A percentile compares a stretch with the other conserved stretches of the same genome.
Evolutionary conservation across 2,329 filamentous ascomycete species (phyloP).

Genomic region (Metarhizium album): DNA sequence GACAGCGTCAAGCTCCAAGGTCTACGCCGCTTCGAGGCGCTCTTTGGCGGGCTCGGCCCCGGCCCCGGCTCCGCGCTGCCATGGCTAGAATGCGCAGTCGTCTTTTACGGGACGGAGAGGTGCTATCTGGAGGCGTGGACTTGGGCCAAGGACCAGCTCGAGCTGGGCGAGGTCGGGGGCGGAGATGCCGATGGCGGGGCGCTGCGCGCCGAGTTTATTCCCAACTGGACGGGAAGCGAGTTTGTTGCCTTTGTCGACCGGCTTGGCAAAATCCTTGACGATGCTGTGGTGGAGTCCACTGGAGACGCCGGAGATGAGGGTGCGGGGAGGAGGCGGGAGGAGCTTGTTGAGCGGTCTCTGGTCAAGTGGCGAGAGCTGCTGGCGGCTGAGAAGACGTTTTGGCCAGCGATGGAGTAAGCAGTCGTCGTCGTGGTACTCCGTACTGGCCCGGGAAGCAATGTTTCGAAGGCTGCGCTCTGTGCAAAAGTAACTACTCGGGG

Average conservation of each 20-base stretch:
- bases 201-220: slow-evolving; percentile 52
- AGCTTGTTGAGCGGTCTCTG: slow-evolving; percentile 28
- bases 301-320: slow-evolving; percentile 21
- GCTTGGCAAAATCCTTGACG: slow-evolving; percentile 44
- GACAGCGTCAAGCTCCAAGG: slow-evolving; percentile 27
- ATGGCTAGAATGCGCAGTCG: slow-evolving; percentile 55
- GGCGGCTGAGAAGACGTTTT: slow-evolving; percentile 47
- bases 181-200: slow-evolving; percentile 53
- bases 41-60: slow-evolving; percentile 44
- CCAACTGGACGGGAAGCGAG: slow-evolving; percentile 54
- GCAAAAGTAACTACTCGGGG: no score
- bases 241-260: slow-evolving; percentile 49
- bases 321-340: slow-evolving; percentile 10
- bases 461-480: background rate
- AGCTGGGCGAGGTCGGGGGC: slow-evolving; percentile 11
- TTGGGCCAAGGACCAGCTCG: slow-evolving; percentile 31
- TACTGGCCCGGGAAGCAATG: no score
- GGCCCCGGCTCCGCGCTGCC: slow-evolving; percentile 31
- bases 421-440: no score
- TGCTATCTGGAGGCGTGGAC: slow-evolving; percentile 51
- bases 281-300: slow-evolving; percentile 32
- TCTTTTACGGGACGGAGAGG: slow-evolving; percentile 70
- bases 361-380: slow-evolving; percentile 40
- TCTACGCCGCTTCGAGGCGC: slow-evolving; percentile 26
- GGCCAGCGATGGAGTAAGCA: slow-evolving; percentile 32